Evolutionary conservation across 2,329 filamentous ascomycete genomes (phyloP).

Genomic region (Neophaeococcomyces mojaviensis): DNA sequence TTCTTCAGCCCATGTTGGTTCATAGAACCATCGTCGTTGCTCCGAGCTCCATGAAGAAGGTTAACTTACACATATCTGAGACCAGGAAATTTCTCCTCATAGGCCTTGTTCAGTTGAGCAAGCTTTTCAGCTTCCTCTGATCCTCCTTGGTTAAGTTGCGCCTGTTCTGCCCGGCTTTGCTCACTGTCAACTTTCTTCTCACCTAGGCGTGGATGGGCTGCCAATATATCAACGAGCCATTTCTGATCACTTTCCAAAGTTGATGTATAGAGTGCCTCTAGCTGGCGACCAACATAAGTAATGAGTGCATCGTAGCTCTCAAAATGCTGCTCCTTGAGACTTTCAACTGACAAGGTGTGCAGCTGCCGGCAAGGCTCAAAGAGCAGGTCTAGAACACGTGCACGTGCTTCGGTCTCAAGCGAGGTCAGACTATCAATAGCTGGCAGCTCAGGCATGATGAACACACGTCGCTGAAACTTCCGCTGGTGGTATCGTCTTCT

Average conservation of each 20-base stretch:
- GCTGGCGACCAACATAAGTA: constrained; percentile 54
- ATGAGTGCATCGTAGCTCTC: constrained; percentile 64
- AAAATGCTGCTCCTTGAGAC: constrained; percentile 56
- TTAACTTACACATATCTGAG: constrained; percentile 65
- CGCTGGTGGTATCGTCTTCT: too few species aligned
- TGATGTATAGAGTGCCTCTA: constrained; percentile 53
- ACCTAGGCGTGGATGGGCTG: constrained; percentile 75
- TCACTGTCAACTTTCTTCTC: constrained; percentile 74
- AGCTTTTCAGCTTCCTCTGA: constrained; percentile 48
- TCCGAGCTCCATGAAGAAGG: neutral
- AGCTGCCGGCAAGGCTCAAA: constrained; percentile 66
- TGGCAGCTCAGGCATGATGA: constrained; percentile 43
- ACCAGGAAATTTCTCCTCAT: constrained; percentile 73
- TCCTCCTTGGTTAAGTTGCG: constrained; percentile 38
- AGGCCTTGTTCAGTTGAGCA: constrained; percentile 61
- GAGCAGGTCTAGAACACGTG: constrained; percentile 18
- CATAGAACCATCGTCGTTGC: neutral
- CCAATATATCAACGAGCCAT: constrained; percentile 64
- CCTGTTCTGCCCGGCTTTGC: constrained; percentile 75
- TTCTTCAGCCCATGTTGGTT: neutral
- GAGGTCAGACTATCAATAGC: constrained; percentile 14
- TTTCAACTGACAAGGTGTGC: constrained; percentile 62
- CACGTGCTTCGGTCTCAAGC: constrained; percentile 14
- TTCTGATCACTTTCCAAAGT: constrained; percentile 43
- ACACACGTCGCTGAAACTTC: too few species aligned